Base-by-base conservation (phyloP, 495 filamentous ascomycete species). In the Glutinoglossum americanum region DNA sequence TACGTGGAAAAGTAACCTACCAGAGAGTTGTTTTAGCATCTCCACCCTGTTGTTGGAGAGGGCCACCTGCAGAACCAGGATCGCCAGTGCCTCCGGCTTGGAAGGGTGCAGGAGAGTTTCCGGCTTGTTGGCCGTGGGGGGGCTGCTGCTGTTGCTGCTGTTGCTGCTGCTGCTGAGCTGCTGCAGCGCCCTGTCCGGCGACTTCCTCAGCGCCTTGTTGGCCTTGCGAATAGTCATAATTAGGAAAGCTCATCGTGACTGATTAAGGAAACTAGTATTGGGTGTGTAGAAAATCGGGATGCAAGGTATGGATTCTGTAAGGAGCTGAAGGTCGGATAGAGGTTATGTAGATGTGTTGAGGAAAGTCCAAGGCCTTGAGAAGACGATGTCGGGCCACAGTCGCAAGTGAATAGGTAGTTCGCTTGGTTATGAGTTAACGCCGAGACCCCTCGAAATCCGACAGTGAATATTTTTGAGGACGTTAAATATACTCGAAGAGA, bases 21-120 rank as follows among this genome's bases (percentile, higher is more conserved):
- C 85, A 89, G 60, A 89, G 77, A 30, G 85, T 89, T 33, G 85
- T 89, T 78, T 89, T 89, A 56, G 75, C 75, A 62, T 85, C 82
- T 54, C 70, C 73, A 56, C 73, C 76, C 64, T 75, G 73, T 67
- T 76, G 74, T 25, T 53, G 49, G 11, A 53, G 23, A 57, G 77
- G 70, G 57, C 71, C 77, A 41, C 73, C 66, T 59, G 74, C 70
- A 57, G 76, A 71, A 30, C 68, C 69, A 56, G 73, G 70, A 57
- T 77, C 74, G 62, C 76, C 77, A 60, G 73, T 69, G 61, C 74
- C 70, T 51, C 71, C 69, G 27, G 72, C 71, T 64, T 73, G 73
- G 69, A 76, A 84, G 51, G 73, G 70, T 57, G 72, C 75, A 45
- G 72, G 69, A 51, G 73, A 70, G 57, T 73, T 75, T 57, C 80